Base-by-base conservation (phyloP, 768 basidiomycete species). In the Mycena polygramma region DNA sequence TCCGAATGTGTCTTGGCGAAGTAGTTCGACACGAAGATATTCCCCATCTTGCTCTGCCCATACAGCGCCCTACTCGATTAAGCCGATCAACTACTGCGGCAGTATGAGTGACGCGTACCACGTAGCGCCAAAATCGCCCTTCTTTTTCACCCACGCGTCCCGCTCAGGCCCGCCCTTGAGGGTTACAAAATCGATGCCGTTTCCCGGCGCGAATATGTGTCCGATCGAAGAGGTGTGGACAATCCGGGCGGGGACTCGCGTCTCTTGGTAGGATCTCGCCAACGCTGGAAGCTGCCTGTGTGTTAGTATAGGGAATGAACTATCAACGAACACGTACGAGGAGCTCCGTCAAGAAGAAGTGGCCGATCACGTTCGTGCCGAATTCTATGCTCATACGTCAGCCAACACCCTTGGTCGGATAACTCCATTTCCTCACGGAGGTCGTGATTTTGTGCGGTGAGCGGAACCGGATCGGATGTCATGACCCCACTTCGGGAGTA, bases 261-360 rank as follows among this genome's bases (percentile, higher is more conserved):
- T 20, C 15, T 7, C 53, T 6, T 7, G 17, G 17, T 57, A n/a
- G 17, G 54, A 57, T 17, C 19, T n/a, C n/a, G 20, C 39, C 20
- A 57, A 37, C 17, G 54, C 54, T 9, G 54, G 37, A 20, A 39
- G 54, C 54, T 57, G 37, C 53, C 7, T 37, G 8, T 19, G 10
- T 36, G 3, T 54, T n/a, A 37, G 19, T 41, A 41, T 10, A 30
- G 30, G 30, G 11, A 41, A 41, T 10, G 41, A 30, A 30, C 15
- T 41, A 41, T 9, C 7, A 7, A 20, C 17, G 19, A 36, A 20
- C 17, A n/a, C 53, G 4, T n/a, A 54, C 35, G 7, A 54, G 53
- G 35, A 54, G 19, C 35, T 53, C 52, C 8, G 52, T 53, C 26
- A 53, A 8, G 52, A 53, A 53, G 52, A 53, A 53, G 30, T 53